Evolutionary conservation across 2,329 filamentous ascomycete genomes (phyloP).

Genomic region (Penicillium sp.): DNA sequence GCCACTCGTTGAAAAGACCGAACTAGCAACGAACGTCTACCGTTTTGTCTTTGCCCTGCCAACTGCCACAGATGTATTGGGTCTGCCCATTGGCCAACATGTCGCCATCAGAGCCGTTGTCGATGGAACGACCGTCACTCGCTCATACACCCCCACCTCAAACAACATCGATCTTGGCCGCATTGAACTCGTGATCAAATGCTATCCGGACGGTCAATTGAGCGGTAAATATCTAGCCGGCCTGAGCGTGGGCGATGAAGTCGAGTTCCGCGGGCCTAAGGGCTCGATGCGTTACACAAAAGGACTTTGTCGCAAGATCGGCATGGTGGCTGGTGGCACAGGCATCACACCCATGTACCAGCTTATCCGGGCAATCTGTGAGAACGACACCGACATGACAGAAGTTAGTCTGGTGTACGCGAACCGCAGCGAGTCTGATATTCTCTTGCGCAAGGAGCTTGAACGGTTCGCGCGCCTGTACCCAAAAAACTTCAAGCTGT

Average conservation of each 20-base stretch:
- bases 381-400: conserved; percentile 58
- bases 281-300: conserved; percentile 34
- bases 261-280: conserved; percentile 39
- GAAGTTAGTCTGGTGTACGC: conserved; percentile 59
- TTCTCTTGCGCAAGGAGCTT: conserved; percentile 57
- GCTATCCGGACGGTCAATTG: conserved; percentile 33
- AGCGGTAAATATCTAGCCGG: conserved; percentile 31
- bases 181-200: conserved; percentile 35
- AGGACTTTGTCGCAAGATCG: conserved; percentile 33
- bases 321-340: conserved; percentile 43
- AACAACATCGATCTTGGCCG: conserved; percentile 31
- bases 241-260: conserved; percentile 32
- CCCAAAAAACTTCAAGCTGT: conserved; percentile 55
- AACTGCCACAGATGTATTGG: conserved; percentile 44
- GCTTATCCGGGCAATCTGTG: conserved; percentile 62
- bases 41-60: conserved; percentile 52
- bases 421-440: conserved; percentile 59
- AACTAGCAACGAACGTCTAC: conserved; percentile 33
- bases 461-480: conserved; percentile 53
- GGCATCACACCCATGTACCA: conserved; percentile 57
- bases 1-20: conserved; percentile 37
- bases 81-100: conserved; percentile 57
- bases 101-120: conserved; percentile 51
- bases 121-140: conserved; percentile 45
- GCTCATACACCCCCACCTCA: conserved; percentile 53